Conservation (phyloP, 306 rosid genomes). For the Begonia loranthoides region DNA sequence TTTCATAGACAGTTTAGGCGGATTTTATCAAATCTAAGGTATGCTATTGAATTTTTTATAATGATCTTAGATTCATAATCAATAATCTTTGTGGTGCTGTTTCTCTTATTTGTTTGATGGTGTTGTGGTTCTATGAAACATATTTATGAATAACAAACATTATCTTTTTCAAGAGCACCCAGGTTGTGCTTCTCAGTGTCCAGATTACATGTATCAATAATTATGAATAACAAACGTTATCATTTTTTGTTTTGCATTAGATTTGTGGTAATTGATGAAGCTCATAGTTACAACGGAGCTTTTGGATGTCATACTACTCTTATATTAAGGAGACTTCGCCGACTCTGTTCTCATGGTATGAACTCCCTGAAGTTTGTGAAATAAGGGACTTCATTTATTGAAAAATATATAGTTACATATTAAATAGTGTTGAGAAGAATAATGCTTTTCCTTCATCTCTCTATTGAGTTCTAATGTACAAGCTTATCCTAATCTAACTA, state of each 20-base stretch:
- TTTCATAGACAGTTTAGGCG: slow-evolving; percentile 56
- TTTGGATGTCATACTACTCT: slow-evolving; percentile 93
- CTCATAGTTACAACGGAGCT: slow-evolving; percentile 90
- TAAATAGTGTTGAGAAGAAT: too few species aligned
- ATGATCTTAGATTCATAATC: too few species aligned
- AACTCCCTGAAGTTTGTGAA: slow-evolving; percentile 3
- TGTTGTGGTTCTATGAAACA: background rate
- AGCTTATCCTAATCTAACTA: too few species aligned
- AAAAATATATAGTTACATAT: too few species aligned
- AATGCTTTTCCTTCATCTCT: too few species aligned
- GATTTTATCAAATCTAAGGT: slow-evolving; percentile 80
- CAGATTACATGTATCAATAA: too few species aligned
- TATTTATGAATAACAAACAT: too few species aligned
- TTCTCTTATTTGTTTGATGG: background rate
- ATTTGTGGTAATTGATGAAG: slow-evolving; percentile 82
- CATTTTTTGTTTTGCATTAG: slow-evolving; percentile 16
- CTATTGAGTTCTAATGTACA: too few species aligned
- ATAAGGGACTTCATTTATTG: slow-evolving; percentile 14
- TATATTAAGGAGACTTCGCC: slow-evolving; percentile 61
- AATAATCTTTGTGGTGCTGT: background rate
- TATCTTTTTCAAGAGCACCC: too few species aligned
- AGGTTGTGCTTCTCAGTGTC: too few species aligned
- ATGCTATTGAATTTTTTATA: slow-evolving; percentile 7
- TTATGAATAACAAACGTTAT: too few species aligned
- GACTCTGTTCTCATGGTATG: slow-evolving; percentile 74